Conservation (phyloP, 176 grass and related monocot genomes). For the Aegilops speltoides region DNA sequence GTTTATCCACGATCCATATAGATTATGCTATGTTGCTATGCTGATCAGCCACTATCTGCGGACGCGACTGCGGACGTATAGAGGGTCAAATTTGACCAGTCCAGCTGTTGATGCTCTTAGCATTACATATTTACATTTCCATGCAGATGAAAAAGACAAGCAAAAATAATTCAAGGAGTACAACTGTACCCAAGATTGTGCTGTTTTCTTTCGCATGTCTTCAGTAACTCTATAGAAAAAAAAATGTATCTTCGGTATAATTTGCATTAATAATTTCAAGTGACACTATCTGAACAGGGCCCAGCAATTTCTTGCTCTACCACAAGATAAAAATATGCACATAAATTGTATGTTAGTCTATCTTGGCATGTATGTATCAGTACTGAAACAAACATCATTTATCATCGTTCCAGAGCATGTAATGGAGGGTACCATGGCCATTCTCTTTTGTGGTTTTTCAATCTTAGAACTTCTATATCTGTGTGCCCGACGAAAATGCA, state of each 20-base stretch:
- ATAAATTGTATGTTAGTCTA: background rate
- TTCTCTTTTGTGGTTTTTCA: background rate
- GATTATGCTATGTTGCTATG: too few relatives aligned
- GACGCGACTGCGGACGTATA: too few relatives aligned
- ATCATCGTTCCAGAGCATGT: background rate
- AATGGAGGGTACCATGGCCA: background rate
- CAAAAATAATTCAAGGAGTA: background rate
- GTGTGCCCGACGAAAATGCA: background rate
- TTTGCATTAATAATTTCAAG: background rate
- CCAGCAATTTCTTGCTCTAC: background rate
- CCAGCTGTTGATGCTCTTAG: too few relatives aligned
- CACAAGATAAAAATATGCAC: background rate
- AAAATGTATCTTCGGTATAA: background rate
- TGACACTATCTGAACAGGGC: conserved; percentile 8
- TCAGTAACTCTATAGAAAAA: background rate
- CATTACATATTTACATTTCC: background rate
- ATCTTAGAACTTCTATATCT: background rate
- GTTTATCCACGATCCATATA: too few relatives aligned
- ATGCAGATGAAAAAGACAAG: background rate
- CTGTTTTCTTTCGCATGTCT: background rate
- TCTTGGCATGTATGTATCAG: background rate
- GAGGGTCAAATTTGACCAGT: too few relatives aligned
- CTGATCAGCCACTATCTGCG: too few relatives aligned
- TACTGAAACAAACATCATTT: background rate
- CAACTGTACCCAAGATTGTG: background rate